Base-by-base conservation (phyloP, 345 rosid species). In the Bruguiera parviflora region DNA sequence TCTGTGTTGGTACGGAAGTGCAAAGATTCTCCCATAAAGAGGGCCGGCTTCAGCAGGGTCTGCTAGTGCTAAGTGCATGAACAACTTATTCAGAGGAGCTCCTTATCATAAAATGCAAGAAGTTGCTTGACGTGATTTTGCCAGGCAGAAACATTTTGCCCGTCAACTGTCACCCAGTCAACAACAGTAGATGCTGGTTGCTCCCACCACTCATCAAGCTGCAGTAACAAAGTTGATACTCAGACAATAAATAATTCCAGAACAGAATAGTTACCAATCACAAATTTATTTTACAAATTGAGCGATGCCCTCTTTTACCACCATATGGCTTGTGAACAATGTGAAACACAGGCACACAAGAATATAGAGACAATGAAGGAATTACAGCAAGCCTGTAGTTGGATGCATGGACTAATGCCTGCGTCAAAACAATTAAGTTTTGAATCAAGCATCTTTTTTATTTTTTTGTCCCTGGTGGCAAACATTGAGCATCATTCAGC, bases 141-240 rank as follows among this genome's bases (percentile, higher is more conserved):
- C 98, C 98, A 89, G 63, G 91, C 86, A 68, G 85, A 89, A 62
- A 91, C 96, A 55, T 72, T 87, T 70, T 93, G 90, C 63, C 97
- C 94, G 71, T 89, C 97, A 61, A 93, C 92, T 47, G 87, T 68
- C 31, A 85, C 91, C 97, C 97, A 91, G 78, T 93, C 97, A 24
- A 91, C 96, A 65, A 85, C 86, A 19, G 96, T 84, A 39, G 97
- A 83, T 46, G 98, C 98, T 9, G 98, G 98, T 70, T 91, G 98
- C 79, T 91, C 94, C 97, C 97, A 93, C 92, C 98, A 93, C 71
- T 89, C 96, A 27, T 91, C 88, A 33, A 93, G 84, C 98, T 89
- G 87, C 85, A 77, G 68, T 72, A 46, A 2, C 55, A 59, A 58
- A 61, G n/a, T 47, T 62, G 64, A 29, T 52, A 57, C 62, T 66